Percentiles rank a stretch among this genome's conserved stretches.
phyloP scores from a whole-genome alignment of 768 basidiomycete species.

The Lentinula edodes region DNA sequence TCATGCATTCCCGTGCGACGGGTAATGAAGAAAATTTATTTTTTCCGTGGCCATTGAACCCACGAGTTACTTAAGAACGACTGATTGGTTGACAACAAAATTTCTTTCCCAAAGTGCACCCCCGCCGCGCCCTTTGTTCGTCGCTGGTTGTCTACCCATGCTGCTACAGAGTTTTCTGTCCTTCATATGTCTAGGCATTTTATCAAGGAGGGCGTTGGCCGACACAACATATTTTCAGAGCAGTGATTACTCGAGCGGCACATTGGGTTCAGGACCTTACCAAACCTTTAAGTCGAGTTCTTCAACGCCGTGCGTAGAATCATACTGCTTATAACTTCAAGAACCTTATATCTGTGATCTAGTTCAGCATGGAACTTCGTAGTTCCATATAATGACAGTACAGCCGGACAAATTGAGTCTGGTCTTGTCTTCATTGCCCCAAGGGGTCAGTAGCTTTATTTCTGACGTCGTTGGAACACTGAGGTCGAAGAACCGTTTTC shows the following conservation, averaged over 20 bases:
- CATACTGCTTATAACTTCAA: neutral
- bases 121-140: neutral
- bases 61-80: neutral
- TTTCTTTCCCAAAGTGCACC: neutral
- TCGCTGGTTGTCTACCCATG: neutral
- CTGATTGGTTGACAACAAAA: neutral
- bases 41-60: neutral
- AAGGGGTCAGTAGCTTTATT: neutral
- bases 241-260: conserved; percentile 2
- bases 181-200: neutral
- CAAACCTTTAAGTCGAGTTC: conserved; percentile 1
- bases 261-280: neutral
- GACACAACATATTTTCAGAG: neutral
- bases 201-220: neutral
- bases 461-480: neutral
- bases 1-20: neutral
- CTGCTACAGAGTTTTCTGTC: neutral
- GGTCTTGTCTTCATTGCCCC: conserved; percentile 4
- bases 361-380: conserved; percentile 4
- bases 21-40: neutral
- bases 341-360: neutral
- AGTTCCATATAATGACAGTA: conserved; percentile 1
- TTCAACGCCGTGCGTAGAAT: neutral
- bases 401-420: neutral
- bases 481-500: neutral